Base-by-base conservation (phyloP, 23 red algal species). In the Cyanidium caldarium region DNA sequence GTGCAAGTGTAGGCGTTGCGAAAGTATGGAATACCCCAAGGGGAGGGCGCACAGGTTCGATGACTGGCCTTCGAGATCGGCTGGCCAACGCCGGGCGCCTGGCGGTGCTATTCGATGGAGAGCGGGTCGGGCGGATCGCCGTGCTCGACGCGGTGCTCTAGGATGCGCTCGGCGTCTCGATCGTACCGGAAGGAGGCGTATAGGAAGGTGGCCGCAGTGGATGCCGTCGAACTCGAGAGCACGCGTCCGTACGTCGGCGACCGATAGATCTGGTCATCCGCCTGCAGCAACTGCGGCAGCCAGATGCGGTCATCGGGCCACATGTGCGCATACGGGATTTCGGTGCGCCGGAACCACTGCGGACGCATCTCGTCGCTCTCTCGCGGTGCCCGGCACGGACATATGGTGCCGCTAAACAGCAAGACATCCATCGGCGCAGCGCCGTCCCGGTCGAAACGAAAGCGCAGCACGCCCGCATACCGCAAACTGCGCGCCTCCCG, bases 301-400 rank as follows among this genome's bases (percentile, higher is more conserved):
- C 51, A 61, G 5, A 61, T 28, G 3, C n/a, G n/a, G 23, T 61
- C 51, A 61, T 61, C 51, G 5, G 51, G 51, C 51, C 51, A 61
- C 51, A 61, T 61, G 10, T 25, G 7, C 23, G 19, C 51, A 25
- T 61, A 61, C n/a, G 51, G 51, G 5, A 61, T 61, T 25, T 61
- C n/a, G 10, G 51, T 28, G 23, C 21, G 31, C 13, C n/a, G 10
- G 51, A 14, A 61, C 51, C 51, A 61, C 7, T 28, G 51, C 51
- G 51, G 51, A 21, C 5, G 7, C 51, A 61, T 61, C 21, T 61
- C 51, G 7, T 61, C 51, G 23, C 51, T 61, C n/a, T 16, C 10
- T 14, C 51, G 51, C 31, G 51, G 51, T 28, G 19, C 13, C 21
- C 51, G 51, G 21, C 51, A 61, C 7, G 13, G n/a, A 61, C 51